These are phyloP conservation scores for Fusarium graminum DNA, from an alignment of 2,329 filamentous ascomycete genomes.

Conservation along the genomic window DNA sequence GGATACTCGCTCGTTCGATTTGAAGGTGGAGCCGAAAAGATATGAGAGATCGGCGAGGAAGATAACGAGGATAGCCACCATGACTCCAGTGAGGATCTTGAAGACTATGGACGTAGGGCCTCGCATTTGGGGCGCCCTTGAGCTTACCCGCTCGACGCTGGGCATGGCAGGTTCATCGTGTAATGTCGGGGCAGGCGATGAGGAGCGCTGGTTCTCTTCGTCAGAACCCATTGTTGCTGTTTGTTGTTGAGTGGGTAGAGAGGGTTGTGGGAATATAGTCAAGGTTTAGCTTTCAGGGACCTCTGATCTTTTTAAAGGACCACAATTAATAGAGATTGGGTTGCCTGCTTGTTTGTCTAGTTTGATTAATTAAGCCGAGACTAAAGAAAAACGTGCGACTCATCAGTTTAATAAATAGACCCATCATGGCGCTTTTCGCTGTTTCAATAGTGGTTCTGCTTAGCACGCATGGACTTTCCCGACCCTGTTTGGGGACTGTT, in stretches of 20 bases:
- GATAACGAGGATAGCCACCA: conserved; percentile 37
- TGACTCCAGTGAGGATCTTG: conserved; percentile 37
- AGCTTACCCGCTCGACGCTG: conserved; percentile 15
- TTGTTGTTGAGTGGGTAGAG: not conserved
- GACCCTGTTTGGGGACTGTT: not conserved
- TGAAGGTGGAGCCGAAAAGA: conserved; percentile 53
- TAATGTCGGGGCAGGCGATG: conserved; percentile 35
- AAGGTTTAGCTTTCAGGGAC: conserved; percentile 1
- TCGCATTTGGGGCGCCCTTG: conserved; percentile 31
- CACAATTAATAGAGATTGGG: not conserved
- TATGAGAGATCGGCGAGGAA: conserved; percentile 50
- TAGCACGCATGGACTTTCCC: conserved; percentile 2
- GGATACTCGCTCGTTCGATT: conserved; percentile 41
- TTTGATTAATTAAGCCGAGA: conserved; percentile 1
- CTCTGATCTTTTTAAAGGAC: not conserved
- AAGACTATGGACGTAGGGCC: conserved; percentile 12
- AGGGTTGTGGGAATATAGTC: conserved; percentile 2
- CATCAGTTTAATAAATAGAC: conserved; percentile 15
- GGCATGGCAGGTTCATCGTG: conserved; percentile 22
- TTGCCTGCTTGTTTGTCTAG: not conserved
- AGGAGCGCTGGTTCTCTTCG: conserved; percentile 22
- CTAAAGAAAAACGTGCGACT: not conserved
- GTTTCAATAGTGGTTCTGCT: not conserved
- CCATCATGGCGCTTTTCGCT: conserved; percentile 7
- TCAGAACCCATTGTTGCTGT: not conserved